Evolutionary conservation across 306 rosid species (phyloP).

Genomic region (Arachis hypogaea): DNA sequence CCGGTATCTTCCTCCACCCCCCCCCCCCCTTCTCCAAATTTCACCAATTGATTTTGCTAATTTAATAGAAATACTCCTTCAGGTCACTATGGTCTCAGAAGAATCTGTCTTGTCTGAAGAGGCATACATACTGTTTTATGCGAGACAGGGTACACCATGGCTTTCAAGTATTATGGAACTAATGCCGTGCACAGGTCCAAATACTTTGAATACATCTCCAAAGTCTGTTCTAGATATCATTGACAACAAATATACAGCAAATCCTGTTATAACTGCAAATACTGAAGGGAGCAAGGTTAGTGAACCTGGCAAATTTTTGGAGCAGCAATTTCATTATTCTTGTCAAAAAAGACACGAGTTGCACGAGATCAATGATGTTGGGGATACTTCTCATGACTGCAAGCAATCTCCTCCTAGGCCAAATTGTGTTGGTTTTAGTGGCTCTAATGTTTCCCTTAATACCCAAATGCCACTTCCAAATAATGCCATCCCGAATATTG

Average conservation of each 20-base stretch:
- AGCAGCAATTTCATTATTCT: slow-evolving; percentile 23
- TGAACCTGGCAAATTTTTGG: slow-evolving; percentile 34
- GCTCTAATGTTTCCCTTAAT: slow-evolving; percentile 8
- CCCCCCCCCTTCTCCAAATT: too few relatives aligned
- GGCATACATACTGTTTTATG: slow-evolving; percentile 88
- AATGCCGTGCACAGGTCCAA: slow-evolving; percentile 31
- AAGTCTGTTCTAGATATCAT: slow-evolving; percentile 68
- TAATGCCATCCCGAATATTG: background rate
- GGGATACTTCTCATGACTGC: slow-evolving; percentile 31
- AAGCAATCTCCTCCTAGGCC: slow-evolving; percentile 21
- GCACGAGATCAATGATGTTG: slow-evolving; percentile 30
- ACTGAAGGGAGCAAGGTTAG: slow-evolving; percentile 15
- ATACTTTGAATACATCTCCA: slow-evolving; percentile 55
- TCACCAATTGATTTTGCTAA: background rate
- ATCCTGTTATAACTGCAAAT: slow-evolving; percentile 18
- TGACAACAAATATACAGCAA: slow-evolving; percentile 29
- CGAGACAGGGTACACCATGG: slow-evolving; percentile 82
- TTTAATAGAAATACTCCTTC: slow-evolving; percentile 29
- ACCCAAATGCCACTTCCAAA: slow-evolving; percentile 23
- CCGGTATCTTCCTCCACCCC: too few relatives aligned
- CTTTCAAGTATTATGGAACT: slow-evolving; percentile 50
- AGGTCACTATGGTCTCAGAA: slow-evolving; percentile 68
- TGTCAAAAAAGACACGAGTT: slow-evolving; percentile 17
- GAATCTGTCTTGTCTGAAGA: slow-evolving; percentile 69
- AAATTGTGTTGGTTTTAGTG: slow-evolving; percentile 25